phyloP scores from a whole-genome alignment of 441 rosid species.

The Croton laevigatus region DNA sequence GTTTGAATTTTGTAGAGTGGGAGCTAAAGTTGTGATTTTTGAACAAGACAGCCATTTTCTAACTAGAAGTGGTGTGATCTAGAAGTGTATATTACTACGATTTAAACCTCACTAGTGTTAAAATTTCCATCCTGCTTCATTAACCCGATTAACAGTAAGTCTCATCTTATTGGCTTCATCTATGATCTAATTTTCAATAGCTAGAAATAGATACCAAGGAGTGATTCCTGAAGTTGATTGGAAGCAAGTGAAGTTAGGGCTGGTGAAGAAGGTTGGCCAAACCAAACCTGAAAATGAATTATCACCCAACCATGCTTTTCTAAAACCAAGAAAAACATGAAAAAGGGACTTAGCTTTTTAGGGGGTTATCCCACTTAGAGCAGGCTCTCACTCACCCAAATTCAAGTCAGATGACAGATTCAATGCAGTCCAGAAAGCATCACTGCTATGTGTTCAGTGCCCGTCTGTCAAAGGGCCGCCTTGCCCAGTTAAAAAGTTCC shows the following conservation, averaged over 20 bases:
- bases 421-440: not conserved
- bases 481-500: not conserved
- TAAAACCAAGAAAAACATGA: not conserved
- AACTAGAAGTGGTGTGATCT: too few species aligned
- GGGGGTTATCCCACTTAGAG: not conserved
- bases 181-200: not conserved
- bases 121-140: too few species aligned
- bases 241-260: too few species aligned
- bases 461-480: not conserved
- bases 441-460: not conserved
- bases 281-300: conserved; percentile 9
- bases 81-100: not conserved
- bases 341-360: too few species aligned
- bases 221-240: not conserved
- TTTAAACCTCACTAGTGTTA: too few species aligned
- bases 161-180: not conserved
- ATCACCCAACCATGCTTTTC: not conserved
- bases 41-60: too few species aligned
- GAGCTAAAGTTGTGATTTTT: not conserved
- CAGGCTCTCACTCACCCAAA: not conserved
- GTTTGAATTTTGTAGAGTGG: not conserved
- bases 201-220: not conserved
- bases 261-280: not conserved
- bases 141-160: too few species aligned
- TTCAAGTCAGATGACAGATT: not conserved